Evolutionary conservation across 2,329 filamentous ascomycete species (phyloP), one percentile per base, ranked within the genome.

Genomic region (Dryadomyces quercivorus): DNA sequence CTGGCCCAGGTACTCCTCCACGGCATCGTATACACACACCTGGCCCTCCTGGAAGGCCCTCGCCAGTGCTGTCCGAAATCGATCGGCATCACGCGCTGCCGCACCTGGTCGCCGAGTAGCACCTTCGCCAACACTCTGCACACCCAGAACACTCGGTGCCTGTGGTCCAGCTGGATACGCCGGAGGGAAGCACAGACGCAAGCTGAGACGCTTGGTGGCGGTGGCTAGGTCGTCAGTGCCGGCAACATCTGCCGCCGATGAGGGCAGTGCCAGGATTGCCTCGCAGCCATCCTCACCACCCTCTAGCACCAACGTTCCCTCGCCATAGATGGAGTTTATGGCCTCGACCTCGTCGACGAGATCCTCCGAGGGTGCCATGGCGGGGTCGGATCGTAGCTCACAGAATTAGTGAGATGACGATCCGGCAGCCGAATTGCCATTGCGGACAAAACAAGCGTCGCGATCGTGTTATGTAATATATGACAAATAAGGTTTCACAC

Each of bases 11-110:
- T 86, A 71, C 63, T 87, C 85, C 63, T 95, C 91, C 42, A 96
- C 77, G n/a, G 94, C 77, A 65, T 96, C 92, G 63, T 91, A 98
- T 3, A 98, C 72, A 63, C 91, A 96, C 21, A 95, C 89, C 52
- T 81, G 77, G 0, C 89, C 90, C 0, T 82, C 78, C 52, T 78
- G 75, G 66, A 84, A 95, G 5, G 87, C 77, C n/a, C 75, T 72
- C 1, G 72, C 74, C 36, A 96, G 70, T 0, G 85, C 82, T 40
- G 82, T 74, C 34, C 82, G 75, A 55, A 93, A 83, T 2, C 87
- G 69, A 2, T 79, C 77, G n/a, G 91, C 75, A 51, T 89, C 79
- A 52, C 81, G 74, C 51, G 80, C 82, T 2, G 88, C 89, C 58
- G 86, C 82, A 42, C 91, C 88, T 63, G 81, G 81, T 51, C 76